Percentiles rank a stretch among this genome's conserved stretches.
phyloP scores from a whole-genome alignment of 2,329 filamentous ascomycete genomes.

The Cercospora sp. region DNA sequence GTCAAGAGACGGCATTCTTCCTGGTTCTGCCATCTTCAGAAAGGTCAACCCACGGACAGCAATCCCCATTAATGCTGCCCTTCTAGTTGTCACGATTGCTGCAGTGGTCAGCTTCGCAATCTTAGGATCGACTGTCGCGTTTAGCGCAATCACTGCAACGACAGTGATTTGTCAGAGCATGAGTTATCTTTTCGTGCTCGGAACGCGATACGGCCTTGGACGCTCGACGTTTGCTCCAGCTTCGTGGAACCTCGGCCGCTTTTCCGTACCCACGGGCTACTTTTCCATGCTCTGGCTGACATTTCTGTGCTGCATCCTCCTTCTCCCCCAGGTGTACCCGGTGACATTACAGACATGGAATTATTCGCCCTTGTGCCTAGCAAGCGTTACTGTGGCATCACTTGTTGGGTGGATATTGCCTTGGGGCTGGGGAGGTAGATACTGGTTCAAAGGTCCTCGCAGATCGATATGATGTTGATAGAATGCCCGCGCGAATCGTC shows the following conservation, averaged over 20 bases:
- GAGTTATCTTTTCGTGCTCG: not conserved
- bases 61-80: not conserved
- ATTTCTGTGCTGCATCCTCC: not conserved
- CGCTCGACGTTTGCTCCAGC: not conserved
- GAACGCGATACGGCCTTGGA: not conserved
- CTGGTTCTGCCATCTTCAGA: not conserved
- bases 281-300: not conserved
- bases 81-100: not conserved
- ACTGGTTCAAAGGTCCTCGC: not conserved
- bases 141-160: not conserved
- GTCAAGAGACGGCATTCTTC: not conserved
- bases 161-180: not conserved
- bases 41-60: not conserved
- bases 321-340: not conserved
- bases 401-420: not conserved
- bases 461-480: not conserved
- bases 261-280: not conserved
- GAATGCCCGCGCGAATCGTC: not conserved
- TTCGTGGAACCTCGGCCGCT: not conserved
- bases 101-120: not conserved
- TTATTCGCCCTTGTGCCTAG: not conserved
- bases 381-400: not conserved
- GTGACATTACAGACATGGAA: not conserved
- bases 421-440: not conserved
- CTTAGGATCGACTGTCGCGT: not conserved